A percentile compares a stretch with the other conserved stretches of the same genome.
phyloP scores from a whole-genome alignment of 345 rosid species.

The Camelina laxa region DNA sequence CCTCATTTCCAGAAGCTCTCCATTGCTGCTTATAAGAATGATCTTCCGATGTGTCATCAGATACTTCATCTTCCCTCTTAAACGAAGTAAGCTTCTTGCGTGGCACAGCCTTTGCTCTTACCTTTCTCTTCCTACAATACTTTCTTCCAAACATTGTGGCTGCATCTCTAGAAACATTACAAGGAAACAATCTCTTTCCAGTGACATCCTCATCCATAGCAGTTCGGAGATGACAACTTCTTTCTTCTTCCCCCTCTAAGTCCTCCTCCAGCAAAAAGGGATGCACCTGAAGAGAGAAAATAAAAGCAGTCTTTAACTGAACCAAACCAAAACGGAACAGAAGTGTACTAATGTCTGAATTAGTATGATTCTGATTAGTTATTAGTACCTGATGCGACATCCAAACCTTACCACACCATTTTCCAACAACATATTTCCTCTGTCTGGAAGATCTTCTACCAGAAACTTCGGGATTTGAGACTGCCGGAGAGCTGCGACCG shows the following conservation, averaged over 20 bases:
- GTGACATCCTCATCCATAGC: slow-evolving; percentile 51
- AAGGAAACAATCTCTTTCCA: slow-evolving; percentile 47
- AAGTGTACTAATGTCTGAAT: background rate
- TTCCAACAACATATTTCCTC: slow-evolving; percentile 86
- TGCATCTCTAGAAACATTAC: slow-evolving; percentile 45
- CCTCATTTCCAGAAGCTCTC: slow-evolving; percentile 49
- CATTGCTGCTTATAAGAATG: slow-evolving; percentile 52
- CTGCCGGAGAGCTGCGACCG: slow-evolving; percentile 68
- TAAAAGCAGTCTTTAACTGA: background rate
- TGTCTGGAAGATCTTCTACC: slow-evolving; percentile 63
- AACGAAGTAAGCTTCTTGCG: slow-evolving; percentile 54
- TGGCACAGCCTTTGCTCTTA: slow-evolving; percentile 46
- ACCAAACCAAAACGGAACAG: slow-evolving; percentile 24
- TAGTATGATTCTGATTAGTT: slow-evolving; percentile 1
- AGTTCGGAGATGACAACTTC: slow-evolving; percentile 45
- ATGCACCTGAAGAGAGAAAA: slow-evolving; percentile 80
- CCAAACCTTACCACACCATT: slow-evolving; percentile 99
- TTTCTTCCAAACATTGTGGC: slow-evolving; percentile 50
- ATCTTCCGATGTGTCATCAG: slow-evolving; percentile 62
- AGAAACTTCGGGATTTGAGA: slow-evolving; percentile 45
- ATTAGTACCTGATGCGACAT: slow-evolving; percentile 85
- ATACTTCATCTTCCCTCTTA: slow-evolving; percentile 53
- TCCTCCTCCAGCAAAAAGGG: slow-evolving; percentile 62
- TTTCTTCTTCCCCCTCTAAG: slow-evolving; percentile 65
- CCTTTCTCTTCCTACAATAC: slow-evolving; percentile 71